Evolutionary conservation across 768 basidiomycete genomes (phyloP).

Genomic region (Tephrocybe sp.): DNA sequence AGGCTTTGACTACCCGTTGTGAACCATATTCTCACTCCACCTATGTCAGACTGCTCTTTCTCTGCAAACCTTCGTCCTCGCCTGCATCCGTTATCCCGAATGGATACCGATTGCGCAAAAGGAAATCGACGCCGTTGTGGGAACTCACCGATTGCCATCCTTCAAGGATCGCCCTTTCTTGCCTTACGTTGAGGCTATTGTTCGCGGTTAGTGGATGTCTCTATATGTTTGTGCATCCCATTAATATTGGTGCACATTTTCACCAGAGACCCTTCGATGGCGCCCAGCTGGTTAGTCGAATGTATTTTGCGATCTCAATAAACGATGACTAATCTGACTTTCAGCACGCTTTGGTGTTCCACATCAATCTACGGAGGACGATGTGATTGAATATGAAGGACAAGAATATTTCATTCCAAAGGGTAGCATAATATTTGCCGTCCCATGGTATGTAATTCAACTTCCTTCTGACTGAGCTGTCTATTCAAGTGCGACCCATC

Average conservation of each 20-base stretch:
- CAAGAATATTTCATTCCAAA: slow-evolving; percentile 1
- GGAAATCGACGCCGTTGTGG: not conserved
- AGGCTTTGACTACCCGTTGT: not conserved
- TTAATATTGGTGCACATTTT: not conserved
- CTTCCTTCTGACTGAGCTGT: not conserved
- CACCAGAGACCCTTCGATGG: not conserved
- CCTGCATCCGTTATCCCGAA: not conserved
- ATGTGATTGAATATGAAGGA: not conserved
- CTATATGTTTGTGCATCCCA: not conserved
- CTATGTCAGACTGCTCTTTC: not conserved
- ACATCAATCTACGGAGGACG: not conserved
- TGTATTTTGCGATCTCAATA: not conserved
- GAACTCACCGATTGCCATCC: not conserved
- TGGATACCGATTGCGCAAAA: not conserved
- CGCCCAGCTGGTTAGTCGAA: not conserved
- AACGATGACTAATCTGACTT: not conserved
- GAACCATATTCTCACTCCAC: not conserved
- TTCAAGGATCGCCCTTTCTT: not conserved
- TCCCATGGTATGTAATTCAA: not conserved
- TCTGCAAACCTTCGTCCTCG: not conserved
- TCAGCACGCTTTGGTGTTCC: not conserved
- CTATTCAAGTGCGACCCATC: not conserved
- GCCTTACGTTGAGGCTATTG: not conserved
- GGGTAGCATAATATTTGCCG: slow-evolving; percentile 1
- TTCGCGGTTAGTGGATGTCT: not conserved